These are phyloP conservation scores for Neonectria ditissima DNA, from an alignment of 2,329 filamentous ascomycete species.

Conservation along the genomic window DNA sequence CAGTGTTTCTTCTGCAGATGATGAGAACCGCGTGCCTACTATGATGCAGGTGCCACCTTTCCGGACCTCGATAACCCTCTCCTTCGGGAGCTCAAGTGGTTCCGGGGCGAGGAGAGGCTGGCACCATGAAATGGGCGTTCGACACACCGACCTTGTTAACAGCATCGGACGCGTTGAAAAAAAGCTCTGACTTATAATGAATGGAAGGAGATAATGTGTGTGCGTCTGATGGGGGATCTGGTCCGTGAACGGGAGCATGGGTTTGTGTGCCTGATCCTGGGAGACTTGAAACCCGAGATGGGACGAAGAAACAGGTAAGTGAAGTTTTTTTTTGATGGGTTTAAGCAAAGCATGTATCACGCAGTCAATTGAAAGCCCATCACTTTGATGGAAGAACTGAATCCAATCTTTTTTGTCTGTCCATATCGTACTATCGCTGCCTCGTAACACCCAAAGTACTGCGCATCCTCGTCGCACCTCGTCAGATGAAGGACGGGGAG, in stretches of 20 bases:
- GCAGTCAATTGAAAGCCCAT: neutral
- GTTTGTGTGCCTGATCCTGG: constrained; percentile 14
- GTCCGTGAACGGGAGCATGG: constrained; percentile 10
- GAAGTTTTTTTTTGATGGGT: constrained; percentile 9
- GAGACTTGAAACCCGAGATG: constrained; percentile 10
- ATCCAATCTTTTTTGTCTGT: neutral
- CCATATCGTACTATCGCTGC: too few species aligned
- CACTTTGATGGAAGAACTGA: neutral
- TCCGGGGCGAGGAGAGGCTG: constrained; percentile 71
- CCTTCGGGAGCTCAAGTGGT: constrained; percentile 88
- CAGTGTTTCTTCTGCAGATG: constrained; percentile 71
- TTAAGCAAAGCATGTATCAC: constrained; percentile 18
- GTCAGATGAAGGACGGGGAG: constrained; percentile 2
- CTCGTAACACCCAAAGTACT: neutral
- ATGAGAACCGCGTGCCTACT: constrained; percentile 99
- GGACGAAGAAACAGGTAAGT: constrained; percentile 11
- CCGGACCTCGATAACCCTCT: constrained; percentile 83
- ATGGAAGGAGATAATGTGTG: constrained; percentile 47
- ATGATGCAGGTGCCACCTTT: constrained; percentile 80
- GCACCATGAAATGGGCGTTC: constrained; percentile 98
- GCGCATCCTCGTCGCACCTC: neutral
- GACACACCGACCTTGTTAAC: constrained; percentile 98
- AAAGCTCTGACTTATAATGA: constrained; percentile 87
- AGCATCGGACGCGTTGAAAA: constrained; percentile 92
- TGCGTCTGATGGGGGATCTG: neutral